These are phyloP conservation scores for Madurella mycetomatis DNA, from an alignment of 2,329 filamentous ascomycete species.

Conservation along the genomic window DNA sequence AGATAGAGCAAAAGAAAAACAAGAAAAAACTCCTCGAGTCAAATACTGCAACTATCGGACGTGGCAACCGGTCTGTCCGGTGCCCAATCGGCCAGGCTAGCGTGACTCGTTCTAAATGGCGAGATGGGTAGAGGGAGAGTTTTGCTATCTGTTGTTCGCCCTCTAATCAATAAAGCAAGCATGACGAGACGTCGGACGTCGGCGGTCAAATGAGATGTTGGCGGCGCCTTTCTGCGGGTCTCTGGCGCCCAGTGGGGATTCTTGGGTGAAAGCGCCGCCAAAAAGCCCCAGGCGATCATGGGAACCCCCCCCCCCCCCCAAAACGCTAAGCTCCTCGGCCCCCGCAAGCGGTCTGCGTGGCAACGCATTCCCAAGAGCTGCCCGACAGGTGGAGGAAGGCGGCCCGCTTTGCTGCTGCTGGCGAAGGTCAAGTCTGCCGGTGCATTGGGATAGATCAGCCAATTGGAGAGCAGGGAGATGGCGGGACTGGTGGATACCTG, in stretches of 20 bases:
- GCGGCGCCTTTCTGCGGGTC: conserved; percentile 1
- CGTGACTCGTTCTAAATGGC: not conserved
- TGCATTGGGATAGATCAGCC: not conserved
- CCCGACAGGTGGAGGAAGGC: not conserved
- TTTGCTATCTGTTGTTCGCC: not conserved
- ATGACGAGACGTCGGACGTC: conserved; percentile 15
- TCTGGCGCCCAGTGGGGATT: conserved; percentile 7
- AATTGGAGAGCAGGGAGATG: not conserved
- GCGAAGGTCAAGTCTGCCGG: not conserved
- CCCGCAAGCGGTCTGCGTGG: conserved; percentile 8
- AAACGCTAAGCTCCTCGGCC: not conserved
- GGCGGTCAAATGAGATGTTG: conserved; percentile 9
- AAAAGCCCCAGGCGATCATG: conserved; percentile 12
- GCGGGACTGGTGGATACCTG: not conserved
- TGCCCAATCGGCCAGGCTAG: not conserved
- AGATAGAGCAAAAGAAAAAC: not conserved
- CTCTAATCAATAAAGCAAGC: conserved; percentile 5
- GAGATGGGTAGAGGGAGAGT: not conserved
- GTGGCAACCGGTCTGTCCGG: conserved; percentile 1
- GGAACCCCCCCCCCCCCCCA: conserved; percentile 5
- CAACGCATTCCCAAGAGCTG: conserved; percentile 3
- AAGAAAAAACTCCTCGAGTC: not conserved
- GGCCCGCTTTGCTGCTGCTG: not conserved
- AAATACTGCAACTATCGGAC: not conserved
- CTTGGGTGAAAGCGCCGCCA: not conserved